Evolutionary conservation across 129 eudicot species (phyloP).

Genomic region (Glebionis coronaria): DNA sequence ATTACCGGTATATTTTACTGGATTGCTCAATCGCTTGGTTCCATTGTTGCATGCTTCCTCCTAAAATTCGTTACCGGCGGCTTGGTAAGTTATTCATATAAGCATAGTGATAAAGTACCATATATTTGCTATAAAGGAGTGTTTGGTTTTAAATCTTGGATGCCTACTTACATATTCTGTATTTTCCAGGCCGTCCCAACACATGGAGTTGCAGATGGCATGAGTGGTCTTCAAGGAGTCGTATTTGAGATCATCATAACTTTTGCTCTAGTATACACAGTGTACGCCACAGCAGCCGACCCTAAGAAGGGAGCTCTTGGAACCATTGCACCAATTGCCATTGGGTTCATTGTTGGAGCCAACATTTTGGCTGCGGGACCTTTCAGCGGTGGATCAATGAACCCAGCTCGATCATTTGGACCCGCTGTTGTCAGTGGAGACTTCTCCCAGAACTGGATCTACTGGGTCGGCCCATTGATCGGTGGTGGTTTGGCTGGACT

Average conservation of each 20-base stretch:
- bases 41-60: slow-evolving; percentile 50
- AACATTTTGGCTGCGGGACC: slow-evolving; percentile 85
- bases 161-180: background rate
- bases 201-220: slow-evolving; percentile 41
- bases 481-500: slow-evolving; percentile 68
- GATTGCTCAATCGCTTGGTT: slow-evolving; percentile 56
- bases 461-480: slow-evolving; percentile 74
- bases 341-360: slow-evolving; percentile 86
- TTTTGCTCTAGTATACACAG: too few relatives aligned
- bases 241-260: too few relatives aligned
- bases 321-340: too few relatives aligned
- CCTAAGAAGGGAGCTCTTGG: too few relatives aligned
- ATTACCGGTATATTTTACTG: slow-evolving; percentile 58
- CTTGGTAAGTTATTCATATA: slow-evolving; percentile 14
- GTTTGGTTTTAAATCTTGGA: too few relatives aligned
- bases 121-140: too few relatives aligned
- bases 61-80: slow-evolving; percentile 41
- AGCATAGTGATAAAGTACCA: too few relatives aligned
- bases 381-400: too few relatives aligned
- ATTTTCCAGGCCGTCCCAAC: slow-evolving; percentile 41
- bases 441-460: slow-evolving; percentile 56
- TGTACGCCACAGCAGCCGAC: too few relatives aligned
- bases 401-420: too few relatives aligned
- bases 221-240: slow-evolving; percentile 27
- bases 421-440: slow-evolving; percentile 64